These are phyloP conservation scores for Rosa chinensis DNA, from an alignment of 306 rosid species.

Conservation along the genomic window DNA sequence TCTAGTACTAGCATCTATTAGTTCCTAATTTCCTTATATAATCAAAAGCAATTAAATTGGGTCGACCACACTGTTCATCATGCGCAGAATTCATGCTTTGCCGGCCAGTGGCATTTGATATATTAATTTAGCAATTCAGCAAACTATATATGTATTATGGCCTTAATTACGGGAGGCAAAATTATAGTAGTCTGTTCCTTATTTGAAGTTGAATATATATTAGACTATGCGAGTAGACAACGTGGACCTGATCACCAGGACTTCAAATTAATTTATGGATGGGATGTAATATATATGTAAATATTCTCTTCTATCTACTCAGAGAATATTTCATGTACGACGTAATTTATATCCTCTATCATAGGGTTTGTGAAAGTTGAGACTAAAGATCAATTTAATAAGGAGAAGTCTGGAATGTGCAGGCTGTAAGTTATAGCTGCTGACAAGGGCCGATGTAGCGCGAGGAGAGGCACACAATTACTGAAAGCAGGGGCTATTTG, in stretches of 20 bases:
- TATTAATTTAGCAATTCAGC: not conserved
- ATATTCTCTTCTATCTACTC: constrained; percentile 1
- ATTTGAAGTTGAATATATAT: not conserved
- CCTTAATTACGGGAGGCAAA: constrained; percentile 1
- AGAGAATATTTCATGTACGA: not conserved
- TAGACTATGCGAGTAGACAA: not conserved
- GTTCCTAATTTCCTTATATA: not conserved
- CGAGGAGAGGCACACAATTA: too few relatives aligned
- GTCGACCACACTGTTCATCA: not conserved
- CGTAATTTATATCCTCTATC: not conserved
- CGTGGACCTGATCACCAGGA: not conserved
- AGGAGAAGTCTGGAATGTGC: too few relatives aligned
- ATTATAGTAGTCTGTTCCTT: not conserved
- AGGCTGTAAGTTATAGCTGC: too few relatives aligned
- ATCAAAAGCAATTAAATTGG: not conserved
- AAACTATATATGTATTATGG: not conserved
- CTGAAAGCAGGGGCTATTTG: too few relatives aligned
- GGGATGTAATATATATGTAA: not conserved
- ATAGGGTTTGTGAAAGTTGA: not conserved
- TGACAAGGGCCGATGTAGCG: too few relatives aligned
- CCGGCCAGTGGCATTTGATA: not conserved
- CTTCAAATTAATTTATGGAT: not conserved
- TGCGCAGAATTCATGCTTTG: not conserved
- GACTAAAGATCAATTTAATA: not conserved
- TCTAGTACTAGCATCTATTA: not conserved